These are phyloP conservation scores for Coemansia sp. DNA, from an alignment of 192 early-diverging fungal genomes.

Conservation along the genomic window DNA sequence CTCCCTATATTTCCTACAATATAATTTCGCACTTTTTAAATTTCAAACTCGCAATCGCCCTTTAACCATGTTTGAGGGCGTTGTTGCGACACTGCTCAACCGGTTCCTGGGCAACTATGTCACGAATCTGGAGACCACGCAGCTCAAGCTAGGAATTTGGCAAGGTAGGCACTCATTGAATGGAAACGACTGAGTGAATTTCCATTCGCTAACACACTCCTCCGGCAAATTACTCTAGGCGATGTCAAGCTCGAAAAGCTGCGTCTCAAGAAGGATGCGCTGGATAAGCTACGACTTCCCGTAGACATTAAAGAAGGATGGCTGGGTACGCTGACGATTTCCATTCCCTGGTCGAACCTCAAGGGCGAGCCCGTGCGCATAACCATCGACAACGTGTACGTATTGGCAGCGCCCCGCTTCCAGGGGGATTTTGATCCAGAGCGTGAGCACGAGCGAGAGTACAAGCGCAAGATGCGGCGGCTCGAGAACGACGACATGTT, in stretches of 20 bases:
- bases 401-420: conserved; percentile 83
- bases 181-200: not conserved
- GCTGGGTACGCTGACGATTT: conserved; percentile 86
- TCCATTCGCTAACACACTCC: not conserved
- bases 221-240: conserved; percentile 53
- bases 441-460: conserved; percentile 72
- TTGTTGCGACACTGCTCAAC: conserved; percentile 75
- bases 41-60: not conserved
- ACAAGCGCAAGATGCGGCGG: conserved; percentile 78
- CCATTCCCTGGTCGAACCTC: conserved; percentile 97
- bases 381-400: conserved; percentile 82
- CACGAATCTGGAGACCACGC: conserved; percentile 87
- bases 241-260: conserved; percentile 95
- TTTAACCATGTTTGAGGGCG: conserved; percentile 68
- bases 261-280: conserved; percentile 79
- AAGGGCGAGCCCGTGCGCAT: conserved; percentile 91
- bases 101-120: conserved; percentile 93
- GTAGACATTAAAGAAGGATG: conserved; percentile 89
- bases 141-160: conserved; percentile 96
- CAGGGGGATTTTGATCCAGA: conserved; percentile 79
- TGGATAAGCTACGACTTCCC: conserved; percentile 92
- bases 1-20: not conserved
- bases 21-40: not conserved
- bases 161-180: conserved; percentile 61
- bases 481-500: conserved; percentile 60